These are phyloP conservation scores for Carnegiea gigantea DNA, from an alignment of 179 eudicot species.

Conservation along the genomic window DNA sequence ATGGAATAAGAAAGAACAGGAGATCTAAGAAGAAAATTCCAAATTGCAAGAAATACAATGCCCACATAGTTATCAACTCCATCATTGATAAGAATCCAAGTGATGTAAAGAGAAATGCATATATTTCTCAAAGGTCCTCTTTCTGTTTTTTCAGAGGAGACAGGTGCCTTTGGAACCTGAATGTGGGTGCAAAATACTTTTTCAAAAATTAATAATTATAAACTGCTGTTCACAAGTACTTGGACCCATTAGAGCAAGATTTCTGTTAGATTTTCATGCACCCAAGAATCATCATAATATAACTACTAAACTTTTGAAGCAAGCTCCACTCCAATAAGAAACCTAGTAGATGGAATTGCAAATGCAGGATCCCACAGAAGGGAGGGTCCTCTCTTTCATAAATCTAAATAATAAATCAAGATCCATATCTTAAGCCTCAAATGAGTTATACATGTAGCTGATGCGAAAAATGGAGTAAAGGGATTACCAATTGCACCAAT, in stretches of 20 bases:
- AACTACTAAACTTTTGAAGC: neutral
- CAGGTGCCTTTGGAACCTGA: neutral
- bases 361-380: conserved; percentile 3
- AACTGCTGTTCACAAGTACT: neutral
- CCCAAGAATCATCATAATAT: neutral
- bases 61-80: neutral
- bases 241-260: neutral
- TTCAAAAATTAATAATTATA: neutral
- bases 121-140: neutral
- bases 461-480: neutral
- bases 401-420: neutral
- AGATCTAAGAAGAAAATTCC: neutral
- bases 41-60: neutral
- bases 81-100: neutral
- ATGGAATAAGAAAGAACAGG: neutral
- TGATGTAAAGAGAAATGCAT: neutral
- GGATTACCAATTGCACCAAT: conserved; percentile 90
- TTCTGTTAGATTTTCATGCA: neutral
- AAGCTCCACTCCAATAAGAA: neutral
- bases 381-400: neutral
- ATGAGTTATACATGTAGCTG: neutral
- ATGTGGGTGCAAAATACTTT: neutral
- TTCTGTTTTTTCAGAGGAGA: neutral
- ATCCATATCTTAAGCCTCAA: neutral
- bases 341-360: neutral